Base-by-base conservation (phyloP, 331 rosid species). In the Dryas integrifolia region DNA sequence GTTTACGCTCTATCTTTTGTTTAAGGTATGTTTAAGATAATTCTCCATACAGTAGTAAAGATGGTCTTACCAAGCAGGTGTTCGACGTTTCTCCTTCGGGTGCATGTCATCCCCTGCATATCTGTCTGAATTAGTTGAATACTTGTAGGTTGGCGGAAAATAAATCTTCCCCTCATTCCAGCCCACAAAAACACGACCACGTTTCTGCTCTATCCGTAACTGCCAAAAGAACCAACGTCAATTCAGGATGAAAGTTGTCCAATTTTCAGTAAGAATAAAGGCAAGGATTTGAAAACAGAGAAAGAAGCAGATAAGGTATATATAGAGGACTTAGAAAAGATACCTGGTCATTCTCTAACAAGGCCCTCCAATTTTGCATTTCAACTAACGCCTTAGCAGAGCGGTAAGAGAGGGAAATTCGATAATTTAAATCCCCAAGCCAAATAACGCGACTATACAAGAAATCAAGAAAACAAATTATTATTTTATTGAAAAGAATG, bases 361-460 rank as follows among this genome's bases (percentile, higher is more conserved):
- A 83, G 77, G 97, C 98, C 85, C 98, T 88, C 99, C 99, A 95
- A 74, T 95, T 95, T 78, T 95, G 99, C 99, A 95, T 95, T 92
- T 95, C 99, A 44, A 95, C 97, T 39, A 95, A 90, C 2, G 99
- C 98, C 80, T 90, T 92, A 24, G 98, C 99, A 72, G 98, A 92
- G 18, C 98, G 98, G 84, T 90, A 88, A 59, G 90, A 77, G 69
- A 92, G 96, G 26, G 97, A 95, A 10, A 95, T 95, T 70, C 99
- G 97, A 76, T 95, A 95, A 79, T 95, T 95, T 68, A 95, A 74
- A 92, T 95, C 99, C 80, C 99, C 99, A 52, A 95, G 99, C 99
- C 99, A 95, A 76, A 95, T 92, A 21, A 92, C 81, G 41, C 98
- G 98, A 88, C 99, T 95, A 65, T 57, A 79, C 30, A 10, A 74